Evolutionary conservation across 805 yeast species (phyloP).

Genomic region (Maudiozyma pseudohumilis): DNA sequence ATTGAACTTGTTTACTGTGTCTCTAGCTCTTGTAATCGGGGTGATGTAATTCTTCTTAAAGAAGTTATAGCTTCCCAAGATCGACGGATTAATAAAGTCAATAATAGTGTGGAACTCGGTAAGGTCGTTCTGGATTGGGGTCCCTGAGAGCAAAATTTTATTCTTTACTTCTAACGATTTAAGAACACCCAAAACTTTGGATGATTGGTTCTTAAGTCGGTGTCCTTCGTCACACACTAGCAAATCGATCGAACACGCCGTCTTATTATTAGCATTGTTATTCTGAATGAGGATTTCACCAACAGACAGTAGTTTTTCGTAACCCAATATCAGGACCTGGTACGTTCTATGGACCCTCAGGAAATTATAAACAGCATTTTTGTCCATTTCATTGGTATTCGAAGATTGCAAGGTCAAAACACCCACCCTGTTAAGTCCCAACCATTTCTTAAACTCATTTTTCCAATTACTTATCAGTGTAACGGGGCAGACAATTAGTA

Average conservation of each 20-base stretch:
- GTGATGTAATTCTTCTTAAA: constrained; percentile 54
- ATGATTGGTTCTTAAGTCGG: constrained; percentile 63
- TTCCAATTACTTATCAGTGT: constrained; percentile 84
- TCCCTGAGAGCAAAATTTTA: constrained; percentile 69
- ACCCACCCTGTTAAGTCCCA: constrained; percentile 53
- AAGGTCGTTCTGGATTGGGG: constrained; percentile 90
- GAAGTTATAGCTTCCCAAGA: constrained; percentile 50
- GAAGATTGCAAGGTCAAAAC: constrained; percentile 50
- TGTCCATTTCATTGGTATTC: constrained; percentile 44
- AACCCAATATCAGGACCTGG: constrained; percentile 78
- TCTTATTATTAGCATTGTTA: constrained; percentile 18
- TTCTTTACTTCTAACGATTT: constrained; percentile 43
- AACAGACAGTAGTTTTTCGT: constrained; percentile 63
- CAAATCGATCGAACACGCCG: constrained; percentile 41
- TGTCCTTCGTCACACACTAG: constrained; percentile 95
- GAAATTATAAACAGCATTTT: constrained; percentile 47
- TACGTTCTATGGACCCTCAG: constrained; percentile 55
- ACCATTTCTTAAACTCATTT: constrained; percentile 82
- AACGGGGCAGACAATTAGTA: constrained; percentile 83
- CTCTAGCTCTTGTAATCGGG: constrained; percentile 70
- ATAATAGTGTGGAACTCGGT: constrained; percentile 71
- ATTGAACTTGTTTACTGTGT: constrained; percentile 45
- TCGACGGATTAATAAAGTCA: constrained; percentile 77
- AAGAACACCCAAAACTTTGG: constrained; percentile 60
- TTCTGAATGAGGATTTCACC: constrained; percentile 36